phyloP scores from a whole-genome alignment of 768 basidiomycete species.

The Clitopilus passeckerianus region DNA sequence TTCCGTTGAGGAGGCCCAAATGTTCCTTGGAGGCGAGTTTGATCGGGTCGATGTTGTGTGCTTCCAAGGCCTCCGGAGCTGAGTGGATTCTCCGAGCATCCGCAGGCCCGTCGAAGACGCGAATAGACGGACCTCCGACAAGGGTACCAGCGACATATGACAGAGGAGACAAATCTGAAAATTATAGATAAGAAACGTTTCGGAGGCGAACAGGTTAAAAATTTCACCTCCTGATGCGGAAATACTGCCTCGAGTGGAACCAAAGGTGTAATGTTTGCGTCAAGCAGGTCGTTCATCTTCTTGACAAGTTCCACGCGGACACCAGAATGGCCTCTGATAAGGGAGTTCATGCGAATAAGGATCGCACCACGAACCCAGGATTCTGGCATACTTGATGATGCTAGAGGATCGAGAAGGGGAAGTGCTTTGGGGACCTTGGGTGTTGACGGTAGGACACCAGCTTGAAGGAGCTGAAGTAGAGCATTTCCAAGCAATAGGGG shows the following conservation, averaged over 20 bases:
- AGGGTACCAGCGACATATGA: conserved; percentile 82
- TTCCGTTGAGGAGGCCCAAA: conserved; percentile 79
- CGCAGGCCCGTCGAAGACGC: conserved; percentile 55
- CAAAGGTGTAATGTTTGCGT: conserved; percentile 68
- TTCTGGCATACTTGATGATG: conserved; percentile 74
- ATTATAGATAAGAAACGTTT: neutral
- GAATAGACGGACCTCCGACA: conserved; percentile 75
- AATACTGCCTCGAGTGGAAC: conserved; percentile 84
- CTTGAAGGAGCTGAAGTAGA: conserved; percentile 83
- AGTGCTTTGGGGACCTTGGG: conserved; percentile 42
- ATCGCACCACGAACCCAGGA: conserved; percentile 88
- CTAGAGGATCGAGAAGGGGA: conserved; percentile 67
- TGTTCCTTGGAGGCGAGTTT: conserved; percentile 73
- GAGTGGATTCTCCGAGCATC: conserved; percentile 46
- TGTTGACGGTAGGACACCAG: conserved; percentile 65
- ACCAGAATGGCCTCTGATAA: conserved; percentile 85
- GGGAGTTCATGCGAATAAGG: conserved; percentile 82
- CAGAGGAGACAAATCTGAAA: conserved; percentile 66
- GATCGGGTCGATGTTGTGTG: conserved; percentile 60
- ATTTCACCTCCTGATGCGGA: conserved; percentile 73
- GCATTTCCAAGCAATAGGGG: conserved; percentile 71
- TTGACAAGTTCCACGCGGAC: conserved; percentile 78
- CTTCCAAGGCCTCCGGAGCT: conserved; percentile 50
- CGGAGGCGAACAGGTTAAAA: conserved; percentile 4
- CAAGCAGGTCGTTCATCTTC: conserved; percentile 70